Percentiles rank a stretch among this genome's conserved stretches.
These are phyloP conservation scores for Candida methanosorbosa DNA, from an alignment of 805 yeast species.

Conservation along the genomic window DNA sequence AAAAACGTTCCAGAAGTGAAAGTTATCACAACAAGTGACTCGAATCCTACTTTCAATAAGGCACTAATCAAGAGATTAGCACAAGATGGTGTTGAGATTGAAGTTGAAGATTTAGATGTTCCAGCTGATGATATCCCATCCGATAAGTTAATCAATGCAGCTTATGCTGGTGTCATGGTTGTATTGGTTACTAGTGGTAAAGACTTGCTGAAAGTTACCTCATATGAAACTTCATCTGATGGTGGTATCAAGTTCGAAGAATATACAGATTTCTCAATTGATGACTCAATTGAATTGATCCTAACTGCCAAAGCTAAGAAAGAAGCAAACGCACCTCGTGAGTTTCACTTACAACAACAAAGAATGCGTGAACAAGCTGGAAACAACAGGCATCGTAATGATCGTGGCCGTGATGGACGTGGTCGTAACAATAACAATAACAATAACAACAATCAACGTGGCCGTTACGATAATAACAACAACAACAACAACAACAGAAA, in stretches of 20 bases:
- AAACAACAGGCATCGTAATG: neutral
- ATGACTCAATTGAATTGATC: constrained; percentile 55
- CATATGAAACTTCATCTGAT: constrained; percentile 58
- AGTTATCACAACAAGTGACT: constrained; percentile 31
- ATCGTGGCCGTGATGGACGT: constrained; percentile 5
- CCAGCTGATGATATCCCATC: constrained; percentile 25
- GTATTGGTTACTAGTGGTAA: constrained; percentile 54
- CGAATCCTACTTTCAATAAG: constrained; percentile 29
- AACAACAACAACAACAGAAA: constrained; percentile 3
- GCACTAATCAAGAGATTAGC: constrained; percentile 30
- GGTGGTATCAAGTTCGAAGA: constrained; percentile 81
- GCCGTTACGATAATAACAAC: constrained; percentile 2
- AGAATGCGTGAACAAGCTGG: constrained; percentile 1
- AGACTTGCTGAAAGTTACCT: constrained; percentile 57
- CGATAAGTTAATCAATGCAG: constrained; percentile 62
- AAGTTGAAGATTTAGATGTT: constrained; percentile 15
- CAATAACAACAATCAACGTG: constrained; percentile 3
- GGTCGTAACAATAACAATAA: constrained; percentile 7
- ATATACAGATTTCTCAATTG: constrained; percentile 58
- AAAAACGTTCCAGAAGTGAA: constrained; percentile 27
- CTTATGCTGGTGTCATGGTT: constrained; percentile 69
- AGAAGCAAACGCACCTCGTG: constrained; percentile 10
- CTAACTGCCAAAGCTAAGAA: constrained; percentile 30
- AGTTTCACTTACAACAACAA: constrained; percentile 3
- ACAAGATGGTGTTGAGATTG: constrained; percentile 25